Base-by-base conservation (phyloP, 306 rosid genomes). In the Geum urbanum region DNA sequence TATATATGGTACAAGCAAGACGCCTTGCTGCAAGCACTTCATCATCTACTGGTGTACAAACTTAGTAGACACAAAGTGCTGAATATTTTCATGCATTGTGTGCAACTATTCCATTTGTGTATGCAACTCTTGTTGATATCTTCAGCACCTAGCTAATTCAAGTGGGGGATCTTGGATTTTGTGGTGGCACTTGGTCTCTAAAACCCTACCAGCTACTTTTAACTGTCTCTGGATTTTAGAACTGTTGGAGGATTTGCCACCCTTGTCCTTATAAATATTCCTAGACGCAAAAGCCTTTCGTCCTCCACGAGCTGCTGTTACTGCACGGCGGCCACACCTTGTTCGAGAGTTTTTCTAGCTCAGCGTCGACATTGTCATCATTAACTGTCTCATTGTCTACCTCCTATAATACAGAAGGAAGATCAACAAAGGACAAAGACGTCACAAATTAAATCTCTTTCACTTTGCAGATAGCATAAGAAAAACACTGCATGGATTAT, bases 241-340 rank as follows among this genome's bases (percentile, higher is more conserved):
- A 78, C 55, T 89, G 65, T 82, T 49, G 20, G 96, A 82, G 63
- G 98, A 86, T 77, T 79, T 89, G 3, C 92, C 88, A 69, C 96
- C 98, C 77, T 92, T 92, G 86, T 85, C 96, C 78, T 92, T 90
- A 82, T 90, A 85, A 39, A 83, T 79, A 70, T 90, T 90, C 79
- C 98, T 80, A 13, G 96, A 84, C 51, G 86, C 72, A 60, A 20
- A 39, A 69, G 50, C 46, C 82, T 84, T 90, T 5, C 81, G 79
- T 52, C 95, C 89, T 72, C 87, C 85, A 4, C 58, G 84, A 22
- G 87, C 85, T 12, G 91, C 74, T 32, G 92, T 78, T 24, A 88
- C 76, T 57, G 89, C 92, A 6, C 80, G 86, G 48, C 46, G 85
- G 85, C 66, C 91, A 85, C 74, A 83, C 91, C 86, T 90, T 92